Conservation (phyloP, 2,329 filamentous ascomycete species). For the Pseudogymnoascus sp. region DNA sequence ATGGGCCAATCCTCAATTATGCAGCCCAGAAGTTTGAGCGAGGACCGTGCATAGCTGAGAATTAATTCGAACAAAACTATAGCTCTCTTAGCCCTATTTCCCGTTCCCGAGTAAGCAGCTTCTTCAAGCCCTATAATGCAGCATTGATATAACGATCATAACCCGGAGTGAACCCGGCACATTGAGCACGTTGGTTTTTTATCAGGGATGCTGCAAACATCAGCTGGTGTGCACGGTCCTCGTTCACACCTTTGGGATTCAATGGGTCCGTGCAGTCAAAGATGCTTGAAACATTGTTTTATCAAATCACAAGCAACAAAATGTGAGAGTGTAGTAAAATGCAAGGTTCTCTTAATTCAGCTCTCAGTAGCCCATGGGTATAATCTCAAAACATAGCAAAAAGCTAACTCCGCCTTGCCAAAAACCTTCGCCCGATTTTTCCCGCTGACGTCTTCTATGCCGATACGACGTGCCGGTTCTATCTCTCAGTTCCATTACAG, state of each 20-base stretch:
- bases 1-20: neutral
- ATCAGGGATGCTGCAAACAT: neutral
- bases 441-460: neutral
- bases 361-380: constrained; percentile 2
- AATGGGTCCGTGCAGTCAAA: neutral
- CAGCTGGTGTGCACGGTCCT: neutral
- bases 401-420: constrained; percentile 2
- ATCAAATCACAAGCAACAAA: neutral
- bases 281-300: neutral
- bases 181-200: neutral
- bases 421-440: neutral
- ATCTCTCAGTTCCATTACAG: neutral
- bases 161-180: neutral
- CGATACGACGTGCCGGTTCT: neutral
- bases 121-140: neutral
- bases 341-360: constrained; percentile 8
- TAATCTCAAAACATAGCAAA: constrained; percentile 9
- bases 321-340: neutral
- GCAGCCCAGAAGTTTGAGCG: neutral
- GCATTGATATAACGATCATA: neutral
- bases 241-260: neutral
- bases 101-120: too few relatives aligned
- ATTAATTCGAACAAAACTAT: neutral
- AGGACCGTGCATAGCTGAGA: too few relatives aligned
- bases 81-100: neutral